Evolutionary conservation across 106 monocot species (phyloP).

Genomic region (Xerophyta viscosa): DNA sequence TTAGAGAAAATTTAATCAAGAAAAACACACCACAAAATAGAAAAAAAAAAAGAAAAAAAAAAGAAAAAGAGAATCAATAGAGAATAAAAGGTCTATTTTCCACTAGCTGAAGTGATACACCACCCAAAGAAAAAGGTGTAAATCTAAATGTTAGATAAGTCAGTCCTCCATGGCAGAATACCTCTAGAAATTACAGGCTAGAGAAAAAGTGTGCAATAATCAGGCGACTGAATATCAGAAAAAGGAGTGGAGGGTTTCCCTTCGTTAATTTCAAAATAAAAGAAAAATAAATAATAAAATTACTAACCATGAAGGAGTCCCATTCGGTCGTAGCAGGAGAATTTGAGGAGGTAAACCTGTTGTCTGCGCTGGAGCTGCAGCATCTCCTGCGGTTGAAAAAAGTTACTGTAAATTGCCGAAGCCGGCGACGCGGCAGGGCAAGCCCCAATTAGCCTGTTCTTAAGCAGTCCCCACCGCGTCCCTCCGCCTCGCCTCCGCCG

Average conservation of each 20-base stretch:
- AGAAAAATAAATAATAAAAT: background rate
- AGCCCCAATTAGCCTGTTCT: constrained; percentile 61
- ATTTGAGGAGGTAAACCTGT: constrained; percentile 79
- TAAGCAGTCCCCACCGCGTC: constrained; percentile 62
- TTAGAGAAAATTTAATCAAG: no score
- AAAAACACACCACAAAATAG: no score
- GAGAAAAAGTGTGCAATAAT: constrained; percentile 1
- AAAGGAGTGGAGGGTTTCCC: background rate
- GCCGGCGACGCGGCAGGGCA: constrained; percentile 40
- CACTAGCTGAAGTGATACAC: no score
- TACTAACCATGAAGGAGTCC: constrained; percentile 74
- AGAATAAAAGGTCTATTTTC: no score
- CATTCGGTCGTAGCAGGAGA: constrained; percentile 67
- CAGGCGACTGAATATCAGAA: background rate
- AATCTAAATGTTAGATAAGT: no score
- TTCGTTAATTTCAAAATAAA: no score
- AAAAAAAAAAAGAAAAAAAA: no score
- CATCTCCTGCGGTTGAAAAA: constrained; percentile 27
- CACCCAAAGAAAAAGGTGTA: no score
- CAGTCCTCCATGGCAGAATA: no score
- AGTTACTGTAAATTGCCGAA: constrained; percentile 20
- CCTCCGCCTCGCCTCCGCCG: constrained; percentile 5
- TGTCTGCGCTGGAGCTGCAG: constrained; percentile 16
- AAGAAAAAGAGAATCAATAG: no score
- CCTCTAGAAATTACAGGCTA: background rate